Conservation (phyloP, 1,284 basidiomycete genomes). For the Spongispora temasekensis region DNA sequence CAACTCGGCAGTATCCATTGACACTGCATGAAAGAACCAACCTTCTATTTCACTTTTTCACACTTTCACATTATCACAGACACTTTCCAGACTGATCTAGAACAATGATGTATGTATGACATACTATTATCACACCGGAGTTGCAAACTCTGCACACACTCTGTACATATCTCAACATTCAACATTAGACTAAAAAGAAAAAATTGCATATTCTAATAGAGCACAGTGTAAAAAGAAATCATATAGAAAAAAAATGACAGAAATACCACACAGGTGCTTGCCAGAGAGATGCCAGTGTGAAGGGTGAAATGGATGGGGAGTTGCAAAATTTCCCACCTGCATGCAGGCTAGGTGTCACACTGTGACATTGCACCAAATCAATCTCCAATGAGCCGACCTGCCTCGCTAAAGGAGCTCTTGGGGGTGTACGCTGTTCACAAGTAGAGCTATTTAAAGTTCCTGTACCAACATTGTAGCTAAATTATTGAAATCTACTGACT, state of each 20-base stretch:
- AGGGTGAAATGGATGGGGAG: neutral
- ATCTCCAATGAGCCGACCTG: neutral
- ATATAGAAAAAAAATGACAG: neutral
- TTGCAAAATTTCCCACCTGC: neutral
- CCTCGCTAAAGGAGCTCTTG: too few relatives aligned
- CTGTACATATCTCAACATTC: neutral
- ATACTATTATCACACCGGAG: neutral
- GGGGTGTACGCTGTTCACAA: too few relatives aligned
- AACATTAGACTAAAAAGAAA: neutral
- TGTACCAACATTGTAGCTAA: too few relatives aligned
- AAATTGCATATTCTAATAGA: neutral
- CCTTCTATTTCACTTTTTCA: too few relatives aligned
- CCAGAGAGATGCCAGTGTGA: neutral
- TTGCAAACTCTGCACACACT: neutral
- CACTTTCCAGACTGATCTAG: too few relatives aligned
- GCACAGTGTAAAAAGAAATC: neutral
- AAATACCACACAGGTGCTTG: neutral
- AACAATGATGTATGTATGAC: too few relatives aligned
- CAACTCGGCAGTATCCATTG: too few relatives aligned
- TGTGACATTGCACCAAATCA: neutral
- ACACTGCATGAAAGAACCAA: too few relatives aligned
- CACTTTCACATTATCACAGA: too few relatives aligned
- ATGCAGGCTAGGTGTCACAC: neutral
- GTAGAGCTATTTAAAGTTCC: too few relatives aligned
- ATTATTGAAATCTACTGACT: too few relatives aligned